Evolutionary conservation across 345 rosid genomes (phyloP), one percentile per base, ranked within the genome.

Genomic region (Conringia planisiliqua): DNA sequence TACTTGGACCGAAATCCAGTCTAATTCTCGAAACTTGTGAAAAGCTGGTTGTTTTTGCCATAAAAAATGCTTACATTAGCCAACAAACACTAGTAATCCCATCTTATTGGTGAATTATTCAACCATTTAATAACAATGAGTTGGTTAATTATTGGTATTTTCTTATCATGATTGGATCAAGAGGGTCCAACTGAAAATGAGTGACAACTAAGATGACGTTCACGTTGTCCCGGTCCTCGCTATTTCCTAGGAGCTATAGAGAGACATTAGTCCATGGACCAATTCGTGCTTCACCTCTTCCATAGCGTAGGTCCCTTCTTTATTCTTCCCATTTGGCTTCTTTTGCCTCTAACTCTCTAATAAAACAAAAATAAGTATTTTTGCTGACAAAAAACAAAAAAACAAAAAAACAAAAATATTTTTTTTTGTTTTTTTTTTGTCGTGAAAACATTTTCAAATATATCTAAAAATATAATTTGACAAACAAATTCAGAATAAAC

Each of bases 221-320:
- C 52, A 66, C 59, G 43, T 74, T 66, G 66, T 64, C 66, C 3
- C 42, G 57, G 57, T 30, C 66, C 66, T 66, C 51, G 47, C 24
- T 46, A 47, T 43, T 56, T 36, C 72, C 72, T 66, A 66, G 51
- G 56, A 62, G 62, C 61, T 36, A 50, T 72, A 61, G 70, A 70
- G 67, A 73, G 72, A 56, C 77, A 35, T 16, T 42, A 50, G 57
- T 32, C 42, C 17, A 46, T 74, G 72, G 73, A 74, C 68, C 78
- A 74, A 26, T 29, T 62, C 66, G 57, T 55, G 50, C 68, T 50
- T 47, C 62, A 47, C 60, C 73, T 46, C 62, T 74, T 74, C 73
- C 73, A 66, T 67, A 47, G 47, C 62, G 73, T 74, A 74, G 78
- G 77, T 66, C 78, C 78, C 66, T 74, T 57, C 72, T 63, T 35